Percentiles rank a stretch among this genome's conserved stretches.
Evolutionary conservation across 148 eudicot genomes (phyloP).

Genomic region (Gaultheria prostrata): DNA sequence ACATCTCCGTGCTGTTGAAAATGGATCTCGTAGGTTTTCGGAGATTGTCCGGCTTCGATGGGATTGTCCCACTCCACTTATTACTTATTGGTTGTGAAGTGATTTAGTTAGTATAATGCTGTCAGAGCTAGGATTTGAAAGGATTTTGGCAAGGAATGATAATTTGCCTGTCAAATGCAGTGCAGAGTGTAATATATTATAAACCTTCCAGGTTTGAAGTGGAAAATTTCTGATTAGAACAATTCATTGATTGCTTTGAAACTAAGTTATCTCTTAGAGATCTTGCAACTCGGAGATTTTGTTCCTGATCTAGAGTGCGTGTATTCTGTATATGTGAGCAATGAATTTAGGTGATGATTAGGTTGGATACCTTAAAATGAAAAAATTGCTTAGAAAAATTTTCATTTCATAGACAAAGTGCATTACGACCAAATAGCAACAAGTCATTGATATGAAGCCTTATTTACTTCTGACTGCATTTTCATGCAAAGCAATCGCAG

Average conservation of each 20-base stretch:
- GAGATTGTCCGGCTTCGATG: too few relatives aligned
- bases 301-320: neutral
- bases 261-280: neutral
- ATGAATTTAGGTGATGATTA: neutral
- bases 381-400: neutral
- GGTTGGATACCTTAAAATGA: neutral
- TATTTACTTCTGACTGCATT: neutral
- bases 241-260: neutral
- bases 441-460: neutral
- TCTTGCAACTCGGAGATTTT: neutral
- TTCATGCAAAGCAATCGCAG: neutral
- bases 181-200: neutral
- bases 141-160: neutral
- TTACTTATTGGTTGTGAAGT: neutral
- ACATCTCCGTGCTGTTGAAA: neutral
- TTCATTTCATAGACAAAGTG: neutral
- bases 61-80: neutral
- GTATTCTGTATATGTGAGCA: neutral
- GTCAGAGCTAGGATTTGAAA: neutral
- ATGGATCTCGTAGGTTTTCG: neutral
- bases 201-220: neutral
- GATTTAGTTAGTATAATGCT: neutral
- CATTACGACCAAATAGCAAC: neutral
- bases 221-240: neutral
- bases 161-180: neutral